Percentiles rank a stretch among this genome's conserved stretches.
Conservation (phyloP, 495 filamentous ascomycete genomes). For the Aspergillus homomorphus region DNA sequence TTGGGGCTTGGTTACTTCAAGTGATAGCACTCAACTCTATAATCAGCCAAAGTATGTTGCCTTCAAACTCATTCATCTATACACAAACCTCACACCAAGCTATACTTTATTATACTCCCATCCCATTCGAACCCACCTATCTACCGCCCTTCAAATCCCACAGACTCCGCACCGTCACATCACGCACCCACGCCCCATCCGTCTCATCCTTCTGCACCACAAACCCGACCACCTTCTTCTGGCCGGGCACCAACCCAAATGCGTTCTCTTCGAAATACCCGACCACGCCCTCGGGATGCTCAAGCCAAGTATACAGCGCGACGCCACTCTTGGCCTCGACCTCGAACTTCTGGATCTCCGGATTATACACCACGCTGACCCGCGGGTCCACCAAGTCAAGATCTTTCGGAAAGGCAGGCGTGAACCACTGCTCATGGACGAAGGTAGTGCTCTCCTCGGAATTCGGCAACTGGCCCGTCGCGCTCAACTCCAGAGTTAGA, state of each 20-base stretch:
- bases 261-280: slow-evolving; percentile 60
- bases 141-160: slow-evolving; percentile 55
- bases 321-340: slow-evolving; percentile 56
- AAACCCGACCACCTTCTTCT: slow-evolving; percentile 49
- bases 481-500: slow-evolving; percentile 54
- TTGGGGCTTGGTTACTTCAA: no score
- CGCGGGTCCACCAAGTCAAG: slow-evolving; percentile 55
- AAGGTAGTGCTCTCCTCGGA: slow-evolving; percentile 42
- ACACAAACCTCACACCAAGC: no score
- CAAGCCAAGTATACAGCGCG: slow-evolving; percentile 67
- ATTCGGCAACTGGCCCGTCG: slow-evolving; percentile 54
- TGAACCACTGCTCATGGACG: slow-evolving; percentile 56
- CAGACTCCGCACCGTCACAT: slow-evolving; percentile 58
- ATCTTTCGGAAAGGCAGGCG: slow-evolving; percentile 50
- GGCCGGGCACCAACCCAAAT: slow-evolving; percentile 54
- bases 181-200: slow-evolving; percentile 48
- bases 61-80: no score
- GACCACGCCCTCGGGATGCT: slow-evolving; percentile 54
- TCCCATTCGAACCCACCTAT: no score
- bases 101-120: no score
- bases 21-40: no score
- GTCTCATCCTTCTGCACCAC: slow-evolving; percentile 48
- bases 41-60: no score
- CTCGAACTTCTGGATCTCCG: slow-evolving; percentile 42
- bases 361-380: slow-evolving; percentile 44